phyloP scores from a whole-genome alignment of 768 basidiomycete species.

The Chalciporus piperatus region DNA sequence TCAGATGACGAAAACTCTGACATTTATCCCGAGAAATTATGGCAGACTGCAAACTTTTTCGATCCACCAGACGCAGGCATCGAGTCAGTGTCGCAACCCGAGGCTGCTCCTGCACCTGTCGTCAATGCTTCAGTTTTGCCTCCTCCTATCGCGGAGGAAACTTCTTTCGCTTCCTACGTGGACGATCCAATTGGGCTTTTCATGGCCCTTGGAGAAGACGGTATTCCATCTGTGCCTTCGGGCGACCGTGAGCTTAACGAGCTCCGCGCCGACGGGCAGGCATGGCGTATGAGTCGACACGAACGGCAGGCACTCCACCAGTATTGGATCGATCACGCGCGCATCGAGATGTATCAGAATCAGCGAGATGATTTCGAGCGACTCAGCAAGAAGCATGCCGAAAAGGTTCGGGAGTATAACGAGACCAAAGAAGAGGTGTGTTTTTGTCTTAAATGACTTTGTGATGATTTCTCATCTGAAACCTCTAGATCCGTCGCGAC shows the following conservation, averaged over 20 bases:
- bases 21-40: conserved; percentile 25
- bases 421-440: conserved; percentile 55
- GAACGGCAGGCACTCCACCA: conserved; percentile 48
- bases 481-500: conserved; percentile 48
- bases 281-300: conserved; percentile 53
- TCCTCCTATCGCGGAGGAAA: not conserved
- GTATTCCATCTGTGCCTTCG: conserved; percentile 38
- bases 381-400: conserved; percentile 39
- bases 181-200: conserved; percentile 36
- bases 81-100: not conserved
- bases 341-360: conserved; percentile 27
- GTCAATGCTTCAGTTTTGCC: not conserved
- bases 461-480: not conserved
- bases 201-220: conserved; percentile 31
- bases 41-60: conserved; percentile 20
- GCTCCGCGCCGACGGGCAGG: conserved; percentile 34
- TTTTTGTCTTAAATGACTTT: not conserved
- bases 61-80: not conserved
- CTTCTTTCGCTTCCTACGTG: conserved; percentile 16
- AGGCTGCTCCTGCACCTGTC: not conserved
- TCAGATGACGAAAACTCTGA: conserved; percentile 9
- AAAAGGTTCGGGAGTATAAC: conserved; percentile 35
- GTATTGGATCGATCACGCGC: conserved; percentile 47
- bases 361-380: conserved; percentile 42
- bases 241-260: conserved; percentile 36